Evolutionary conservation across 2,329 filamentous ascomycete species (phyloP).

Genomic region (Penicillium sclerotigenum): DNA sequence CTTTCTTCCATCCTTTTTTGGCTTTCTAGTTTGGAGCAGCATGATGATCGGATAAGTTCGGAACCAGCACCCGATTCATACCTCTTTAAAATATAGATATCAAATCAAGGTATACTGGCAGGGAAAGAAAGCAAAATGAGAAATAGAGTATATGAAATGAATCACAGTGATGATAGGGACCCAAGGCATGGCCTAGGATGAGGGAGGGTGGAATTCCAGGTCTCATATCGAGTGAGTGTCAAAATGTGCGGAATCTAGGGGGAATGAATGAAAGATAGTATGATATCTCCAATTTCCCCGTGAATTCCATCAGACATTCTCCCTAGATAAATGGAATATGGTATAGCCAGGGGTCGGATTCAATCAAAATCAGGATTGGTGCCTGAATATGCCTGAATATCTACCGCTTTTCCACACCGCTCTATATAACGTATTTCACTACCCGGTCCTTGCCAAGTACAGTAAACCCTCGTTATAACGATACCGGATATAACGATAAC

Average conservation of each 20-base stretch:
- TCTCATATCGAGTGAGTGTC: conserved; percentile 13
- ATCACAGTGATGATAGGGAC: conserved; percentile 8
- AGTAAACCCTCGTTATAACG: too few species aligned
- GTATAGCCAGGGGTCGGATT: too few species aligned
- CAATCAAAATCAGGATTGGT: too few species aligned
- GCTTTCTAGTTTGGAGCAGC: conserved; percentile 31
- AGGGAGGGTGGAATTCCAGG: conserved; percentile 18
- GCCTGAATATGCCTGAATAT: too few species aligned
- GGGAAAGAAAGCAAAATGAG: background rate
- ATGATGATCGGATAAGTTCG: conserved; percentile 25
- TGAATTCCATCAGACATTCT: conserved; percentile 15
- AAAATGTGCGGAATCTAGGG: conserved; percentile 22
- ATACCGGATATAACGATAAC: too few species aligned
- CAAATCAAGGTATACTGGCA: conserved; percentile 3
- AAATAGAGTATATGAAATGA: conserved; percentile 7
- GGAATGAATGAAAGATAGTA: conserved; percentile 6
- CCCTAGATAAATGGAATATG: conserved; percentile 9
- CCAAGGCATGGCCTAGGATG: conserved; percentile 22
- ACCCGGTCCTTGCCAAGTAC: too few species aligned
- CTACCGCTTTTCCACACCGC: too few species aligned
- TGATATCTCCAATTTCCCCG: conserved; percentile 24
- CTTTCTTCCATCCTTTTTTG: conserved; percentile 29
- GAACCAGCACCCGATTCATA: conserved; percentile 14
- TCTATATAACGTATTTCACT: too few species aligned
- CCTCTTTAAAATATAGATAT: conserved; percentile 6